Base-by-base conservation (phyloP, 345 rosid genomes). In the Eutrema heterophyllum region DNA sequence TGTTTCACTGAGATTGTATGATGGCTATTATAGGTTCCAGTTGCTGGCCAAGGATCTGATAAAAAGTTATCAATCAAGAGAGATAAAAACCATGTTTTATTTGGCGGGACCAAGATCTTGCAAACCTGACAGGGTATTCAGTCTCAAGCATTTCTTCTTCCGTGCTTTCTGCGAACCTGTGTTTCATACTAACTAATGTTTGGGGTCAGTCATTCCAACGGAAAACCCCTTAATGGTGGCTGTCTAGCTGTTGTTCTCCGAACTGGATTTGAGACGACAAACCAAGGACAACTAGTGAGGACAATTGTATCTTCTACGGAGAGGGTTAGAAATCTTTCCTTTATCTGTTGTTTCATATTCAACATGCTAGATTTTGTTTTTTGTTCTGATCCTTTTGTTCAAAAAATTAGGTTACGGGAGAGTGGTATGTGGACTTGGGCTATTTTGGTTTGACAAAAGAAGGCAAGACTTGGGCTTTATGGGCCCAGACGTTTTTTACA, bases 251-350 rank as follows among this genome's bases (percentile, higher is more conserved):
- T 96, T 76, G 97, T 96, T 83, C 82, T 96, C 56, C 95, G 97
- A 54, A 96, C 99, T 83, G 99, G 99, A 52, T 96, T 96, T 83
- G 97, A 96, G 80, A 96, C 99, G n/a, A n/a, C n/a, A 39, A 96
- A 97, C 80, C 99, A 96, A 75, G 99, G 99, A 67, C 92, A 96
- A 84, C 82, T 96, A 79, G 92, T 96, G 99, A 84, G 99, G 78
- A 96, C 98, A 43, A 96, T 96, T 74, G 81, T 96, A 58, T 96
- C 92, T 79, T 96, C 98, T 27, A 90, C 99, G 21, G 98, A 96
- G 81, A 88, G 99, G 94, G 99, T 96, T 75, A 75, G 70, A 26
- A 36, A 52, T 52, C 57, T 67, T 40, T 53, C 36, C 69, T 59
- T 33, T 58, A 45, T 65, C 43, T 27, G 60, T 62, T 38, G 40